Evolutionary conservation across 2,329 filamentous ascomycete species (phyloP).

Genomic region (Lasiodiplodia hormozganensis): DNA sequence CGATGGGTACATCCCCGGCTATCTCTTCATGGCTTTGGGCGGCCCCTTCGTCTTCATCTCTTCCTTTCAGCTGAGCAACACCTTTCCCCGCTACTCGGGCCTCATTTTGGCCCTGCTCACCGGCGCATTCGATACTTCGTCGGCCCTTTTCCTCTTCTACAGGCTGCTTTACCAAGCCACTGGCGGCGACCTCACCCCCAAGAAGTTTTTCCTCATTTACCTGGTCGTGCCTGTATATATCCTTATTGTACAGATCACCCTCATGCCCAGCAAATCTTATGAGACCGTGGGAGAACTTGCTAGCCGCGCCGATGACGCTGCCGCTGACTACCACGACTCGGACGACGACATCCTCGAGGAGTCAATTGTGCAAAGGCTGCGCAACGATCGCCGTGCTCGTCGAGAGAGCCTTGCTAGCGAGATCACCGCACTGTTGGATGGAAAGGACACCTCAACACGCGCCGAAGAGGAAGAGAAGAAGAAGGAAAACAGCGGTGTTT

Average conservation of each 20-base stretch:
- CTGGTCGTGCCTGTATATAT: slow-evolving; percentile 56
- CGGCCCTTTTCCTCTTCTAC: slow-evolving; percentile 57
- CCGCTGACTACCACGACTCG: slow-evolving; percentile 58
- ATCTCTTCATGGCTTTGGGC: slow-evolving; percentile 57
- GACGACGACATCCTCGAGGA: slow-evolving; percentile 62
- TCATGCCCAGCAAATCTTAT: slow-evolving; percentile 57
- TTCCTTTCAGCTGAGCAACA: slow-evolving; percentile 59
- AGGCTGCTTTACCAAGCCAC: slow-evolving; percentile 55
- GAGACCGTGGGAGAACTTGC: slow-evolving; percentile 78
- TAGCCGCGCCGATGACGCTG: slow-evolving; percentile 62
- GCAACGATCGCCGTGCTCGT: slow-evolving; percentile 64
- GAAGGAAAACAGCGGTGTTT: slow-evolving; percentile 77
- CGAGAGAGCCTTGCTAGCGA: slow-evolving; percentile 71
- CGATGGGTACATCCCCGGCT: slow-evolving; percentile 67
- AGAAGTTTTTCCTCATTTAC: slow-evolving; percentile 59
- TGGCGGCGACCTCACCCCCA: slow-evolving; percentile 50
- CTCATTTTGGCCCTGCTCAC: slow-evolving; percentile 58
- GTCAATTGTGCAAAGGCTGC: slow-evolving; percentile 54
- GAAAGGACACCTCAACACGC: slow-evolving; percentile 68
- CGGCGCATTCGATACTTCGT: slow-evolving; percentile 58
- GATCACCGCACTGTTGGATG: slow-evolving; percentile 76
- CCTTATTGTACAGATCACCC: slow-evolving; percentile 51
- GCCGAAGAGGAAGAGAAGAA: slow-evolving; percentile 70
- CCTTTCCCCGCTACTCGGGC: slow-evolving; percentile 58
- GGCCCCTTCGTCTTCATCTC: slow-evolving; percentile 60